Evolutionary conservation across 1,284 basidiomycete genomes (phyloP), one percentile per base, ranked within the genome.

Genomic region (Sutorius eximius): DNA sequence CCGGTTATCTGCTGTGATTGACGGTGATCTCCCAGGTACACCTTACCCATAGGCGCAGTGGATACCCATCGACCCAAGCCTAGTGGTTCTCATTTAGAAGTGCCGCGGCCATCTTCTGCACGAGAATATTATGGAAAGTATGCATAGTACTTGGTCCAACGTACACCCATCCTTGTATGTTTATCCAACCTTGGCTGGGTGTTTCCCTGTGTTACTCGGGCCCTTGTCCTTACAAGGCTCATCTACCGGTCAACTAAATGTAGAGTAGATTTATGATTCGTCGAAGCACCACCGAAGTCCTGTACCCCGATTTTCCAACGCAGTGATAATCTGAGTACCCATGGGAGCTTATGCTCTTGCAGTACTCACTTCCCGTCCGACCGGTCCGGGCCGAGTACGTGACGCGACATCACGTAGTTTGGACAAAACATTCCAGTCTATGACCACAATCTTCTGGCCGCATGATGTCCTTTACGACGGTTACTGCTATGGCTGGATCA

Each of bases 31-130:
- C 42, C 29, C 57, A 91, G 89, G 53, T 94, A 91, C 70, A 81
- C 89, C 0, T 75, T 98, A 2, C 93, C 93, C 6, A 97, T 98
- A 65, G 81, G 81, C 24, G 95, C 95, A 0, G 95, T 98, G 24
- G 91, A 96, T 71, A 98, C 95, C 0, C 93, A 96, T 71, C 83
- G 93, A 44, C 90, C 93, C n/a, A 95, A 94, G 70, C 93, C 93
- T 9, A 61, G 63, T 46, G 57, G 61, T 33, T 67, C 54, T 48
- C 59, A 61, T 3, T 3, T 41, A 13, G 67, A 71, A 33, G 41
- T 49, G 12, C 61, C 59, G 20, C 16, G 40, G 11, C 47, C 57
- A 27, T 32, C 59, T 11, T 60, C 60, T 27, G 54, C 55, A 33
- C 60, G 73, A 43, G 70, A 72, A 42, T 73, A 72, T 53, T 72